Evolutionary conservation across 805 yeast genomes (phyloP).

Genomic region (Teunomyces cretensis): DNA sequence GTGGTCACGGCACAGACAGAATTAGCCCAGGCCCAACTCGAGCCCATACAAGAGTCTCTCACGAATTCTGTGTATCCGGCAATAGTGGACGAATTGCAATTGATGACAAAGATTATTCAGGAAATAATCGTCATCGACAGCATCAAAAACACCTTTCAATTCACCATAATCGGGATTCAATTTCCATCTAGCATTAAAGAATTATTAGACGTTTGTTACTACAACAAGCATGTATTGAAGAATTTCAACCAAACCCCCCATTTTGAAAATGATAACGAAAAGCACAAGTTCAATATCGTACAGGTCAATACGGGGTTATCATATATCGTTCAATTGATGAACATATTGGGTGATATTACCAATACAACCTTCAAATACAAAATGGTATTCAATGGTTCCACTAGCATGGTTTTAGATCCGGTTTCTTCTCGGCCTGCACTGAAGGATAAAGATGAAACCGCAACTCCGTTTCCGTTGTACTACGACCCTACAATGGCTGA

Average conservation of each 20-base stretch:
- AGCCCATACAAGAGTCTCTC: conserved; percentile 27
- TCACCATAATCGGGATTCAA: conserved; percentile 33
- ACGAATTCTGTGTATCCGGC: conserved; percentile 20
- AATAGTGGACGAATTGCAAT: conserved; percentile 15
- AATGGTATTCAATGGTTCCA: conserved; percentile 23
- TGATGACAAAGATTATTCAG: conserved; percentile 15
- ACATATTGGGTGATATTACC: conserved; percentile 23
- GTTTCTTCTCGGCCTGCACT: conserved; percentile 5
- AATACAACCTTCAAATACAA: conserved; percentile 26
- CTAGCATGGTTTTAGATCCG: conserved; percentile 24
- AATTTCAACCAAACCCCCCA: neutral
- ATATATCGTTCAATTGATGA: conserved; percentile 29
- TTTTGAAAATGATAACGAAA: conserved; percentile 7
- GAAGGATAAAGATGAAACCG: conserved; percentile 1
- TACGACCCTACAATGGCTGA: conserved; percentile 24
- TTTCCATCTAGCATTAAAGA: conserved; percentile 34
- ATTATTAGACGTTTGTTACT: conserved; percentile 30
- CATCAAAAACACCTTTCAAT: conserved; percentile 19
- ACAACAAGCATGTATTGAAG: conserved; percentile 11
- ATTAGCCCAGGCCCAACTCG: conserved; percentile 24
- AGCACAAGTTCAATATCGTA: conserved; percentile 15
- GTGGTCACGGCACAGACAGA: conserved; percentile 23
- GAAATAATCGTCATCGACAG: conserved; percentile 29
- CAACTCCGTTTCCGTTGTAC: conserved; percentile 25
- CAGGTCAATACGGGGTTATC: conserved; percentile 34